Percentiles rank a stretch among this genome's conserved stretches.
phyloP scores from a whole-genome alignment of 352 stramenopile genomes.

The Pythium inflatum region DNA sequence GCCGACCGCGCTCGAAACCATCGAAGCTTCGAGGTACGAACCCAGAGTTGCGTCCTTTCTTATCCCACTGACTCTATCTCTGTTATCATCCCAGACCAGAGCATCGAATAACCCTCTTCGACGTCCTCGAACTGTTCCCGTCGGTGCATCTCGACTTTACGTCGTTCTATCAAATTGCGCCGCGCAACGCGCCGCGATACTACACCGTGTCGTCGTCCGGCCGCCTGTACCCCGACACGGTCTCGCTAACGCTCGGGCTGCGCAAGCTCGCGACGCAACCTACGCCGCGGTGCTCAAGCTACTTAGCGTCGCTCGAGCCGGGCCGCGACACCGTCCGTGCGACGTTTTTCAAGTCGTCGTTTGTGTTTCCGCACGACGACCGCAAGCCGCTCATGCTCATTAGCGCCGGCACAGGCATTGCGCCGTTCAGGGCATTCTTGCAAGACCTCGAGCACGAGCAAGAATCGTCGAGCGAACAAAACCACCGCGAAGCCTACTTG shows the following conservation, averaged over 20 bases:
- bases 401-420: conserved; percentile 79
- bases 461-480: conserved; percentile 18
- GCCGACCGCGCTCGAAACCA: conserved; percentile 48
- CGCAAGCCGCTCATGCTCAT: conserved; percentile 74
- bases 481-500: conserved; percentile 59
- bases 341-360: conserved; percentile 75
- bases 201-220: conserved; percentile 87
- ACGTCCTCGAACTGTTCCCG: conserved; percentile 71
- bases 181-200: conserved; percentile 67
- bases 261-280: conserved; percentile 55
- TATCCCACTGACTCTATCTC: too few relatives aligned
- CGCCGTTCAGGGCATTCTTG: conserved; percentile 80
- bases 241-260: conserved; percentile 78
- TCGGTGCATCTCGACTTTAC: conserved; percentile 67
- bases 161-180: conserved; percentile 71
- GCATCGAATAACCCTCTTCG: conserved; percentile 52
- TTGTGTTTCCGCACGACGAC: conserved; percentile 70
- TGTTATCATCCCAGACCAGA: too few relatives aligned
- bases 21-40: conserved; percentile 52
- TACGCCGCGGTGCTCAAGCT: conserved; percentile 76
- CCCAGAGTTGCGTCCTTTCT: too few relatives aligned
- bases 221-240: conserved; percentile 48
- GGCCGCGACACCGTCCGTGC: conserved; percentile 54
- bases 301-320: conserved; percentile 55
- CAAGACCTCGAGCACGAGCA: conserved; percentile 75